Conservation (phyloP, 768 basidiomycete genomes). For the Grammothele lineata region DNA sequence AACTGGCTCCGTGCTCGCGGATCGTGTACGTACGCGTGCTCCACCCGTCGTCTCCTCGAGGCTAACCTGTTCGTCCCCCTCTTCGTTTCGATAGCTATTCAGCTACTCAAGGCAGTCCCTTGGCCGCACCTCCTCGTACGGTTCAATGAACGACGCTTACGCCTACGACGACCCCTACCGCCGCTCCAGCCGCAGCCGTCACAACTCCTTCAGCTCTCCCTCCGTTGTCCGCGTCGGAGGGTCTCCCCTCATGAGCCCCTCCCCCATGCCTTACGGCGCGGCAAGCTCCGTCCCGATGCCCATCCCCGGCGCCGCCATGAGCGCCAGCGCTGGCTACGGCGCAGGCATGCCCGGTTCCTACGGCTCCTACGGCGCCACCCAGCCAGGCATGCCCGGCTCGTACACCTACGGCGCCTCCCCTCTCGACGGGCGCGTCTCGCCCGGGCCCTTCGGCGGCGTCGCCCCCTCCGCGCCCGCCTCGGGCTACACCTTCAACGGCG, state of each 20-base stretch:
- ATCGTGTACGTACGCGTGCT: slow-evolving; percentile 5
- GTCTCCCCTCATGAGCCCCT: slow-evolving; percentile 2
- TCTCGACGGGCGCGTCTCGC: slow-evolving; percentile 10
- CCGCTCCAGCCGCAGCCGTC: slow-evolving; percentile 7
- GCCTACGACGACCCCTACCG: slow-evolving; percentile 10
- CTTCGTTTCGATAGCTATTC: no score
- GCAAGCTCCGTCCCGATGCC: slow-evolving; percentile 3
- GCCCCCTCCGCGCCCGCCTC: neutral
- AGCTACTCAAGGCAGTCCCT: slow-evolving; percentile 1
- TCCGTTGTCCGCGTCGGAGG: slow-evolving; percentile 8
- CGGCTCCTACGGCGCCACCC: slow-evolving; percentile 3
- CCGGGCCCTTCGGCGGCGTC: slow-evolving; percentile 3
- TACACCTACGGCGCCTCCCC: slow-evolving; percentile 9
- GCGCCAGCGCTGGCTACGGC: neutral
- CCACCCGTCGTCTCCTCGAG: neutral
- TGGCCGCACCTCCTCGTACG: slow-evolving; percentile 6
- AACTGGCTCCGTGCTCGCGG: slow-evolving; percentile 37
- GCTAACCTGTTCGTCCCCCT: no score
- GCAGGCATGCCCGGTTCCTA: slow-evolving; percentile 4
- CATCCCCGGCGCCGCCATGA: slow-evolving; percentile 6
- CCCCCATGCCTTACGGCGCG: slow-evolving; percentile 1
- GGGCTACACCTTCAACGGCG: slow-evolving; percentile 2
- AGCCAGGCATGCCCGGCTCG: slow-evolving; percentile 1
- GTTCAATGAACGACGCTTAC: slow-evolving; percentile 4
- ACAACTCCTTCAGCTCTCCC: slow-evolving; percentile 12